A percentile compares a stretch with the other conserved stretches of the same genome.
Conservation (phyloP, 2,329 filamentous ascomycete genomes). For the Aspergillus sp. region DNA sequence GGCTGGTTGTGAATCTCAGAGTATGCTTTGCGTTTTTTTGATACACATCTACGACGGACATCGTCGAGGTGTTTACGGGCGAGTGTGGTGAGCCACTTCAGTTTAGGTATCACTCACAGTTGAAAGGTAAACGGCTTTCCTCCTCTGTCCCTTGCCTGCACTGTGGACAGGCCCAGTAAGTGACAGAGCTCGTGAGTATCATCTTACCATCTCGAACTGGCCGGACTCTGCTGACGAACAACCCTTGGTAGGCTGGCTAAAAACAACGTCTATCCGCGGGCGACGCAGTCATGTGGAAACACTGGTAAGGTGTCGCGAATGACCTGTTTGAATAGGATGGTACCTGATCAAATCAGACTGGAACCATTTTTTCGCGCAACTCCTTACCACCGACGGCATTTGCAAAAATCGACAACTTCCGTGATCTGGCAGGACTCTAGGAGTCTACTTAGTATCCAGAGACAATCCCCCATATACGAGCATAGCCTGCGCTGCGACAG, state of each 20-base stretch:
- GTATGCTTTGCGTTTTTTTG: neutral
- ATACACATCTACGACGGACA: no score
- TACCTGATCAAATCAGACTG: neutral
- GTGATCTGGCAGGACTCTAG: neutral
- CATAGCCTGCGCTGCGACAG: conserved; percentile 1
- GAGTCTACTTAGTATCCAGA: neutral
- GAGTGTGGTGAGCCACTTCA: neutral
- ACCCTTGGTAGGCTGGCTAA: neutral
- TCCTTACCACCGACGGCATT: neutral
- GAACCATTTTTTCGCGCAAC: neutral
- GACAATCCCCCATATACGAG: neutral
- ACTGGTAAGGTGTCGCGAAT: neutral
- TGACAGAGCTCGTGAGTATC: conserved; percentile 5
- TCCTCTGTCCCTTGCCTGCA: neutral
- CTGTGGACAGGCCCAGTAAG: conserved; percentile 3
- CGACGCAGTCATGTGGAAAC: neutral
- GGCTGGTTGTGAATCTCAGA: neutral
- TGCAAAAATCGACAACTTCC: neutral
- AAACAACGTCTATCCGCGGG: neutral
- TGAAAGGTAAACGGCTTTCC: neutral
- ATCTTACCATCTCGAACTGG: neutral
- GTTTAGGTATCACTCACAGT: neutral
- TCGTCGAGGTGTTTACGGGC: no score
- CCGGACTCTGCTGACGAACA: no score
- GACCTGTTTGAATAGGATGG: no score